These are phyloP conservation scores for Ramalina peruviana DNA, from an alignment of 495 filamentous ascomycete species.

Conservation along the genomic window DNA sequence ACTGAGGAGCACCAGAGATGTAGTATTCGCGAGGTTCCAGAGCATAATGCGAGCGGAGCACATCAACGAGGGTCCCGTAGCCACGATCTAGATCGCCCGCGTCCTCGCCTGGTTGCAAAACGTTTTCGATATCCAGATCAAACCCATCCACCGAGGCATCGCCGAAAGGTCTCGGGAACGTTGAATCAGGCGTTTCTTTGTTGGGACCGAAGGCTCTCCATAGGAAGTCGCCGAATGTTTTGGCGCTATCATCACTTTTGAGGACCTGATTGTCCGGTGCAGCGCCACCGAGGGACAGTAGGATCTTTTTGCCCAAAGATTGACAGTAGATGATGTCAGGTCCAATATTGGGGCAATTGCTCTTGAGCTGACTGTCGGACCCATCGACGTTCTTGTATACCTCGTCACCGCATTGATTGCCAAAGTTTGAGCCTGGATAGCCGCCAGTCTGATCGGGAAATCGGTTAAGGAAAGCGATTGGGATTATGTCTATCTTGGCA, in stretches of 20 bases:
- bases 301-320: conserved; percentile 45
- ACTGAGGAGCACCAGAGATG: conserved; percentile 55
- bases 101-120: conserved; percentile 33
- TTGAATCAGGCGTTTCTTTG: conserved; percentile 17
- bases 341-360: conserved; percentile 26
- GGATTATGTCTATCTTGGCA: conserved; percentile 49
- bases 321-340: conserved; percentile 54
- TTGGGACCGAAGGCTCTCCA: conserved; percentile 55
- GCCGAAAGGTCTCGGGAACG: conserved; percentile 47
- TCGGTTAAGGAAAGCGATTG: conserved; percentile 48
- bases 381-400: conserved; percentile 25
- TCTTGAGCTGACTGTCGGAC: conserved; percentile 24
- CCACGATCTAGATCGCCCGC: conserved; percentile 18
- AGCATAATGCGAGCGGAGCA: conserved; percentile 40
- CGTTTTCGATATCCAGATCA: conserved; percentile 52
- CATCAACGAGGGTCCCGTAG: conserved; percentile 29
- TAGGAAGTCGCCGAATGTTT: conserved; percentile 40
- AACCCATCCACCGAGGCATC: conserved; percentile 54
- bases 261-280: conserved; percentile 51
- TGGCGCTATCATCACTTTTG: conserved; percentile 34
- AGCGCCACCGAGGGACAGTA: conserved; percentile 54
- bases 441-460: conserved; percentile 46
- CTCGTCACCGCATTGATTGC: conserved; percentile 45
- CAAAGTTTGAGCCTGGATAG: conserved; percentile 50
- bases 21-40: conserved; percentile 37